Conservation (phyloP, 2,329 filamentous ascomycete genomes). For the Trichoderma harzianum region DNA sequence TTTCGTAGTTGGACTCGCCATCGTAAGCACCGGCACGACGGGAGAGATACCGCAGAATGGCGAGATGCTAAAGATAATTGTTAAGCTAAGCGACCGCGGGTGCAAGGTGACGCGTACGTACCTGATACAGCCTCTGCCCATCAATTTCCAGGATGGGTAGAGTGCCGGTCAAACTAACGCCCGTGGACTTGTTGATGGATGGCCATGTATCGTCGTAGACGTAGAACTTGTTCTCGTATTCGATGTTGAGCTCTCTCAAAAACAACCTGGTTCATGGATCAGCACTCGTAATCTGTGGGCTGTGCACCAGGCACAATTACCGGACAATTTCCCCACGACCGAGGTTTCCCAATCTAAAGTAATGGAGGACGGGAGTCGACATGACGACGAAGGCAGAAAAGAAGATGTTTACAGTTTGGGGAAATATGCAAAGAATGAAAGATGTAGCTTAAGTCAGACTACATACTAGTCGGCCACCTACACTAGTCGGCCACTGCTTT, state of each 20-base stretch:
- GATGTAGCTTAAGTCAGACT: too few species aligned
- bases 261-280: not conserved
- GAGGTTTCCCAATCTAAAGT: slow-evolving; percentile 2
- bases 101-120: slow-evolving; percentile 4
- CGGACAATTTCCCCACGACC: slow-evolving; percentile 8
- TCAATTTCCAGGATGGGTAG: slow-evolving; percentile 37
- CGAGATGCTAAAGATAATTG: slow-evolving; percentile 1
- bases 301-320: not conserved
- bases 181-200: slow-evolving; percentile 26
- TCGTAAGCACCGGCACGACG: slow-evolving; percentile 36
- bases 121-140: slow-evolving; percentile 27
- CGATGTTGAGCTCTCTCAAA: slow-evolving; percentile 20
- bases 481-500: too few species aligned
- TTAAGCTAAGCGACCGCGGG: slow-evolving; percentile 23
- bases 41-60: slow-evolving; percentile 36
- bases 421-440: not conserved
- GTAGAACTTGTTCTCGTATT: slow-evolving; percentile 29
- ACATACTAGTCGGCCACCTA: too few species aligned
- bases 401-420: not conserved
- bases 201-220: slow-evolving; percentile 26
- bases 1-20: slow-evolving; percentile 35
- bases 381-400: not conserved
- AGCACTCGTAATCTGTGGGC: not conserved
- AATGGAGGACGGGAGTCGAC: not conserved
- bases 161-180: slow-evolving; percentile 29